phyloP scores from a whole-genome alignment of 2,329 filamentous ascomycete genomes.

The Aspergillaceae sp. region DNA sequence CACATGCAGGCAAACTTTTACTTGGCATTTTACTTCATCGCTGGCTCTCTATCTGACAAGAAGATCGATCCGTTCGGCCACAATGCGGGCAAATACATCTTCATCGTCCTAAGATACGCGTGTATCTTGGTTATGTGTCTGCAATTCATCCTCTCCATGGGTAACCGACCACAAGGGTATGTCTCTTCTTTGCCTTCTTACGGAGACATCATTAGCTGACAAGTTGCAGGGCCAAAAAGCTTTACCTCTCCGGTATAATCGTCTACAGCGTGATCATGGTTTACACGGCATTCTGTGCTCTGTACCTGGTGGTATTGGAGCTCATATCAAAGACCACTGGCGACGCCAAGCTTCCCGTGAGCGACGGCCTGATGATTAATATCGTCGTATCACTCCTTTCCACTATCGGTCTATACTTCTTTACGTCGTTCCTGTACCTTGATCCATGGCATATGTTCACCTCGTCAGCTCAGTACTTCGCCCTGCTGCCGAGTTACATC shows the following conservation, averaged over 20 bases:
- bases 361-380: conserved; percentile 90
- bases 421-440: conserved; percentile 93
- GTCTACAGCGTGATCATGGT: conserved; percentile 91
- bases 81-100: conserved; percentile 73
- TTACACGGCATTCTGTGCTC: conserved; percentile 80
- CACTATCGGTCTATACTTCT: conserved; percentile 86
- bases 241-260: conserved; percentile 82
- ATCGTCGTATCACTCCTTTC: conserved; percentile 82
- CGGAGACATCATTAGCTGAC: conserved; percentile 4
- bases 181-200: conserved; percentile 6
- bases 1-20: conserved; percentile 75
- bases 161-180: conserved; percentile 84
- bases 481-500: conserved; percentile 85
- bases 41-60: conserved; percentile 74
- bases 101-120: conserved; percentile 74
- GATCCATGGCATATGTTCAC: conserved; percentile 99
- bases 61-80: conserved; percentile 85
- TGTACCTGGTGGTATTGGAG: conserved; percentile 85
- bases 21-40: conserved; percentile 96
- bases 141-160: conserved; percentile 93
- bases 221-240: conserved; percentile 57
- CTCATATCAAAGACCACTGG: conserved; percentile 46
- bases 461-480: conserved; percentile 81
- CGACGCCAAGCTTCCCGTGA: conserved; percentile 48
- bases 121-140: conserved; percentile 82